Evolutionary conservation across 1,284 basidiomycete genomes (phyloP), one percentile per base, ranked within the genome.

Genomic region (Rhodotorula mucilaginosa): DNA sequence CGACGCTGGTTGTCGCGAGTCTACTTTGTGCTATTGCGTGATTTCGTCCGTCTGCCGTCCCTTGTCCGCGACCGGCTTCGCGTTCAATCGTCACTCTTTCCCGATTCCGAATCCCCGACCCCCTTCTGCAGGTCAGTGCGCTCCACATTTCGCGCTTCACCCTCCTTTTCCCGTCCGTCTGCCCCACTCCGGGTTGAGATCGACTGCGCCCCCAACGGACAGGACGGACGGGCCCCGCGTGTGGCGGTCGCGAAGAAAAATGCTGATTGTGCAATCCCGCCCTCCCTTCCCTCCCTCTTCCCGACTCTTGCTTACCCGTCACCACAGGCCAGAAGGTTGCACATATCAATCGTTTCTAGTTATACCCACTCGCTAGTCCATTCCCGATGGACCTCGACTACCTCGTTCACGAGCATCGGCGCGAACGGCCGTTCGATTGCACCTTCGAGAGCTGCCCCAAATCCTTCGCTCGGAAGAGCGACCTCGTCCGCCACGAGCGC

Each of bases 381-480:
- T 51, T 51, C 21, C 29, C 26, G 21, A 39, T 26, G 31, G 59
- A 60, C 13, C 8, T 60, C 59, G 57, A 19, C 57, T 18, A 58
- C 31, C 57, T 58, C 31, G 26, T 34, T 15, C 12, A 44, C 26
- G 57, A 58, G 57, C 31, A 23, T 19, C 18, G 18, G 31, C 18
- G 39, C 39, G 39, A 44, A 44, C 39, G 39, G 8, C 80, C 80
- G 12, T 82, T 79, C 72, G 76, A 79, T 34, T 83, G 83, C 77
- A 77, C 76, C 31, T 80, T 78, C 54, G 70, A 73, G 0, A 67
- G 76, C 21, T 85, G 84, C 70, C 74, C 78, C 65, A 84, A 84
- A 74, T 79, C 82, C 0, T 85, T 85, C 70, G 81, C 83, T 0
- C 78, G 84, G n/a, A 81, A 82, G 65, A 82, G 81, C 62, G 84